Conservation (phyloP, 768 basidiomycete genomes). For the Grammothele lineata region DNA sequence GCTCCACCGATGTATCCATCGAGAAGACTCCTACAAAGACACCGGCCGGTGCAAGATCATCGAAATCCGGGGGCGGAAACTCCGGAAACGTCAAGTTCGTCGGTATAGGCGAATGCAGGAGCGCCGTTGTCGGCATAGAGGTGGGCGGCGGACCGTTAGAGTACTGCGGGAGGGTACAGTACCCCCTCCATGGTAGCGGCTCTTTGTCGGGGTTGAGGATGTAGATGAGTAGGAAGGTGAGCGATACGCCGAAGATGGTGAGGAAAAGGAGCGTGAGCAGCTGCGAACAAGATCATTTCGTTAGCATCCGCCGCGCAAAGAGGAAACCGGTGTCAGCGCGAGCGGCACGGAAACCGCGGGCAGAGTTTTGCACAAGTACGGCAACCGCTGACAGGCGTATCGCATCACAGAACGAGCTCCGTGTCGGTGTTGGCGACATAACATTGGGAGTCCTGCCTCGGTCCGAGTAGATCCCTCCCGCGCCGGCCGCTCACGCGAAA, state of each 20-base stretch:
- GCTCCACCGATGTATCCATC: slow-evolving; percentile 78
- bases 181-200: slow-evolving; percentile 89
- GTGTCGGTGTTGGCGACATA: no score
- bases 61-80: slow-evolving; percentile 74
- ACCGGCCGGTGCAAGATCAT: slow-evolving; percentile 75
- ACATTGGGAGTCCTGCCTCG: no score
- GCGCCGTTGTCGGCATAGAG: slow-evolving; percentile 33
- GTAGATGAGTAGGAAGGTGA: slow-evolving; percentile 87
- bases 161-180: slow-evolving; percentile 71
- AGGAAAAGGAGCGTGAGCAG: slow-evolving; percentile 71
- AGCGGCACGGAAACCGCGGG: no score
- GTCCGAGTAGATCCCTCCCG: no score
- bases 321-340: no score
- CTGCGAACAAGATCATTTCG: slow-evolving; percentile 29
- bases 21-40: slow-evolving; percentile 89
- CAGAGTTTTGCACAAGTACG: no score
- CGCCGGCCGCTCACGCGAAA: neutral
- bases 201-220: slow-evolving; percentile 95
- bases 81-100: slow-evolving; percentile 31
- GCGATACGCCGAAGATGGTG: slow-evolving; percentile 72
- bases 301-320: no score
- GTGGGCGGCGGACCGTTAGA: slow-evolving; percentile 41
- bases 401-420: no score
- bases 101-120: slow-evolving; percentile 37
- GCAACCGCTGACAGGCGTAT: no score